A percentile compares a stretch with the other conserved stretches of the same genome.
These are phyloP conservation scores for Carpinus fangiana DNA, from an alignment of 306 rosid species.

Conservation along the genomic window DNA sequence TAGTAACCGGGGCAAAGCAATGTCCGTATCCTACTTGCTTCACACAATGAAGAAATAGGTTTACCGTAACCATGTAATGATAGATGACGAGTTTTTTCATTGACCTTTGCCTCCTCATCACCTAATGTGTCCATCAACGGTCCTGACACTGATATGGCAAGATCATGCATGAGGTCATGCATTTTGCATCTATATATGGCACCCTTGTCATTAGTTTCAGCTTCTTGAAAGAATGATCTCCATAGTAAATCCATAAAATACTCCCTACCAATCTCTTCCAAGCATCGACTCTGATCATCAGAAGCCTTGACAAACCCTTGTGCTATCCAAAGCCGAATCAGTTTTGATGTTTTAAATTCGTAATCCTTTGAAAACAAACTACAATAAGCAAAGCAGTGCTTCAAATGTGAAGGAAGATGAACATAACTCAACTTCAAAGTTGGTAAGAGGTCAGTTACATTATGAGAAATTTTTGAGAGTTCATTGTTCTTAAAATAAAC, in stretches of 20 bases:
- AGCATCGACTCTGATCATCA: neutral
- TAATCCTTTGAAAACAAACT: constrained; percentile 18
- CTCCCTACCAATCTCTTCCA: constrained; percentile 5
- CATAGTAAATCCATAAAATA: constrained; percentile 5
- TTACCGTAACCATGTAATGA: too few relatives aligned
- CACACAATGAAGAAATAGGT: too few relatives aligned
- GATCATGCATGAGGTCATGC: too few relatives aligned
- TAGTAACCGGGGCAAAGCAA: too few relatives aligned
- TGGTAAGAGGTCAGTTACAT: neutral
- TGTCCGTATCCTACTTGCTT: too few relatives aligned
- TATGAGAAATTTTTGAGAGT: neutral
- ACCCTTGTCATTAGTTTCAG: neutral
- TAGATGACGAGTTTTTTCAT: too few relatives aligned
- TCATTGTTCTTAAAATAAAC: neutral
- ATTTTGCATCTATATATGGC: too few relatives aligned
- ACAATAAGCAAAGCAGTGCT: constrained; percentile 13
- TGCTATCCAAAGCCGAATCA: constrained; percentile 21
- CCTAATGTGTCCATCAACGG: too few relatives aligned
- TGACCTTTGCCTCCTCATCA: too few relatives aligned
- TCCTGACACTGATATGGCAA: too few relatives aligned
- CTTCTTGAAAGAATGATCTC: constrained; percentile 9
- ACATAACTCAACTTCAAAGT: neutral
- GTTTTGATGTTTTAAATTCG: fast-evolving
- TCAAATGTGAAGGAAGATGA: neutral
- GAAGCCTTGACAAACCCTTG: constrained; percentile 6